These are phyloP conservation scores for Podosphaera leucotricha DNA, from an alignment of 2,329 filamentous ascomycete species.

Conservation along the genomic window DNA sequence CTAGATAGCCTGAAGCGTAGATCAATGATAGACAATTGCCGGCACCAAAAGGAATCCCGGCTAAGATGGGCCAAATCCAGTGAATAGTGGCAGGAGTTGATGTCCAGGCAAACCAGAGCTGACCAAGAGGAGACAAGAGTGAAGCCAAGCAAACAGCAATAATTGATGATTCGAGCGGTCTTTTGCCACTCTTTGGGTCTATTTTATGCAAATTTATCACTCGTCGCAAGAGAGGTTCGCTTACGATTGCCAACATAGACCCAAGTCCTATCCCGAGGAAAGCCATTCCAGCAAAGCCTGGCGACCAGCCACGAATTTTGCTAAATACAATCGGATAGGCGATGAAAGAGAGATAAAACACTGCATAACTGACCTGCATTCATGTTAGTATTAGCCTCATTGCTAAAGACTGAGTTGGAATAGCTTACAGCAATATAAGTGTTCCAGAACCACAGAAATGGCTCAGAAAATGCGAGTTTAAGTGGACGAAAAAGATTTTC, in stretches of 20 bases:
- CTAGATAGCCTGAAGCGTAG: slow-evolving; percentile 60
- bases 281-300: slow-evolving; percentile 49
- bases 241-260: slow-evolving; percentile 33
- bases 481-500: slow-evolving; percentile 59
- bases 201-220: slow-evolving; percentile 50
- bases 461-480: slow-evolving; percentile 53
- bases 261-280: slow-evolving; percentile 52
- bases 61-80: slow-evolving; percentile 58
- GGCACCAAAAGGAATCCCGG: slow-evolving; percentile 55
- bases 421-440: slow-evolving; percentile 32
- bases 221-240: slow-evolving; percentile 48
- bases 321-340: slow-evolving; percentile 72
- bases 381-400: not conserved
- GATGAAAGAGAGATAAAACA: slow-evolving; percentile 76
- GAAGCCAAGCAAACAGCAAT: slow-evolving; percentile 58
- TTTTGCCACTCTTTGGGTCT: slow-evolving; percentile 51
- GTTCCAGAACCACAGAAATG: slow-evolving; percentile 53
- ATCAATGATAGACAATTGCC: slow-evolving; percentile 65
- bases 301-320: slow-evolving; percentile 48
- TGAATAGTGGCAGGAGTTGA: slow-evolving; percentile 54
- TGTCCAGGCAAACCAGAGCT: slow-evolving; percentile 78
- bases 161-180: slow-evolving; percentile 59
- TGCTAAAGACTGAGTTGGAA: not conserved
- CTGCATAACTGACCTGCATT: slow-evolving; percentile 46
- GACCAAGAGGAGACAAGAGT: slow-evolving; percentile 48